A percentile compares a stretch with the other conserved stretches of the same genome.
These are phyloP conservation scores for Penicillium alfredii DNA, from an alignment of 495 filamentous ascomycete genomes.

Conservation along the genomic window DNA sequence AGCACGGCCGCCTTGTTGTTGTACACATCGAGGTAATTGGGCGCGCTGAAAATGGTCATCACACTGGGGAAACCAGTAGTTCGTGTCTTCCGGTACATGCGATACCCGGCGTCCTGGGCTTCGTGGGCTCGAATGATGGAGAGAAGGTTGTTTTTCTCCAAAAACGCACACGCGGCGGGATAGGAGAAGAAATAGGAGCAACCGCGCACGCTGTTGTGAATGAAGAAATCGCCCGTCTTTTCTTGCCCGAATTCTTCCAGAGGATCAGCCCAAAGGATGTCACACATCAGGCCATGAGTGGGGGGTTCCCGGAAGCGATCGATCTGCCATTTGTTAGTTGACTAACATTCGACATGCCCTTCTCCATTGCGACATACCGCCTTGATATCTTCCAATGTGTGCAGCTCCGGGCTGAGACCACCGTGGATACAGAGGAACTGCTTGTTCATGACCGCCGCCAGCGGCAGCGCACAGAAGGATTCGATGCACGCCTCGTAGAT, in stretches of 20 bases:
- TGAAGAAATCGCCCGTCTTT: constrained; percentile 92
- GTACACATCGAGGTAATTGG: constrained; percentile 99
- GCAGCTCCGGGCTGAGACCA: constrained; percentile 89
- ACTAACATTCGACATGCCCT: no score
- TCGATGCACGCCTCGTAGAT: constrained; percentile 98
- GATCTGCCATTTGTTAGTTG: constrained; percentile 55
- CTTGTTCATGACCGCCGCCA: constrained; percentile 99
- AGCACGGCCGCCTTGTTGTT: constrained; percentile 99
- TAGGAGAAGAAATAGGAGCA: constrained; percentile 99
- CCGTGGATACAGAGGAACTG: constrained; percentile 99
- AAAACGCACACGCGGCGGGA: constrained; percentile 92
- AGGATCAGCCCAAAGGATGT: constrained; percentile 97
- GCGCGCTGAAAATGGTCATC: constrained; percentile 99
- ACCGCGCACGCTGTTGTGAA: constrained; percentile 96
- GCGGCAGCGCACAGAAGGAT: constrained; percentile 88
- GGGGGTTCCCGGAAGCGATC: constrained; percentile 97
- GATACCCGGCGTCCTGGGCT: constrained; percentile 95
- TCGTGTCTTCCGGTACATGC: constrained; percentile 97
- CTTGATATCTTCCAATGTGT: constrained; percentile 90
- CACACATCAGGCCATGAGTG: constrained; percentile 97
- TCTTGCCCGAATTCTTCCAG: constrained; percentile 99
- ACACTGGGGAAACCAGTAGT: constrained; percentile 98
- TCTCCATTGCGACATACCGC: constrained; percentile 54
- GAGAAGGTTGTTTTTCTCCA: constrained; percentile 97
- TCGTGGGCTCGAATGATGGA: constrained; percentile 99